Conservation (phyloP, 257 asterid genomes). For the Lavandula angustifolia region DNA sequence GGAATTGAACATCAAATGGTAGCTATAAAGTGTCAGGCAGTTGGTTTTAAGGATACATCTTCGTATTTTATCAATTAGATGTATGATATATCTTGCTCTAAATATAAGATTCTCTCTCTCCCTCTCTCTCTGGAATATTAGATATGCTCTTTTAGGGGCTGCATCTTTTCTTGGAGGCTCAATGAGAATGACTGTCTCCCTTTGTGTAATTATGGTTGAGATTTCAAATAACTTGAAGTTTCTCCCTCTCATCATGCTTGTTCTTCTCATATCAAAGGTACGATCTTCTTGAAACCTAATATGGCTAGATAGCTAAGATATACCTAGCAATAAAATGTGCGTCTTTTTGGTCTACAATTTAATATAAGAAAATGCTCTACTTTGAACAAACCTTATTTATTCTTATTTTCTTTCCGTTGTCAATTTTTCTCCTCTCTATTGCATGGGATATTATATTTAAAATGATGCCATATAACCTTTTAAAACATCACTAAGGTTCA, state of each 20-base stretch:
- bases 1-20: slow-evolving; percentile 8
- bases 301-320: not conserved
- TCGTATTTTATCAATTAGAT: slow-evolving; percentile 5
- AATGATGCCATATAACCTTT: not conserved
- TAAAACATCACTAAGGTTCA: not conserved
- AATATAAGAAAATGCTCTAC: slow-evolving; percentile 1
- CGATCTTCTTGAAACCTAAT: slow-evolving; percentile 15
- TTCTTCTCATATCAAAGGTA: slow-evolving; percentile 97
- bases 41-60: not conserved
- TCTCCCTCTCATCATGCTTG: slow-evolving; percentile 96
- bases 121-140: slow-evolving; percentile 38
- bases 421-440: not conserved
- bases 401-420: too few species aligned
- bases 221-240: slow-evolving; percentile 89
- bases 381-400: not conserved
- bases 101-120: slow-evolving; percentile 21
- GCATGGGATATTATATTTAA: not conserved
- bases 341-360: not conserved
- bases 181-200: slow-evolving; percentile 99
- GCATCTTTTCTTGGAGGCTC: slow-evolving; percentile 99
- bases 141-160: slow-evolving; percentile 97
- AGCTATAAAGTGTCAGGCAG: slow-evolving; percentile 1
- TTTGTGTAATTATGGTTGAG: slow-evolving; percentile 98
- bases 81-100: slow-evolving; percentile 4
- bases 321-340: slow-evolving; percentile 2